These are phyloP conservation scores for Alternaria ventricosa DNA, from an alignment of 2,329 filamentous ascomycete species.

Conservation along the genomic window DNA sequence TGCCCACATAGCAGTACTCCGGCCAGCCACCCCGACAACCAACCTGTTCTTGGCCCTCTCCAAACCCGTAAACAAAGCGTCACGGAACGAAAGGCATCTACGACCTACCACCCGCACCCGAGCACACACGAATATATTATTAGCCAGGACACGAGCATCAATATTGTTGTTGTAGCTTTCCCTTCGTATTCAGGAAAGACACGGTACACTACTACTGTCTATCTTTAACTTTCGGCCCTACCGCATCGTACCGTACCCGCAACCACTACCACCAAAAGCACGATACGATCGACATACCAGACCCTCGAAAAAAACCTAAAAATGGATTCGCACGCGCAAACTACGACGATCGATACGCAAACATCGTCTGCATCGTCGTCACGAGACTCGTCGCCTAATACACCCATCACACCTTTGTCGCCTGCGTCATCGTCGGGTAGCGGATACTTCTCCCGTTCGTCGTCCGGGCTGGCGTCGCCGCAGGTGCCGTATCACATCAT, in stretches of 20 bases:
- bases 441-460: slow-evolving; percentile 11
- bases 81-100: background rate
- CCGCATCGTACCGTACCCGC: background rate
- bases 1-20: background rate
- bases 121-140: background rate
- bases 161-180: background rate
- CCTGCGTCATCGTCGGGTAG: slow-evolving; percentile 6
- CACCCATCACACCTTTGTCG: slow-evolving; percentile 6
- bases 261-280: background rate
- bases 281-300: background rate
- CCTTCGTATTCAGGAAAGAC: background rate
- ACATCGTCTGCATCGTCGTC: background rate
- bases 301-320: background rate
- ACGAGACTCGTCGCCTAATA: slow-evolving; percentile 2
- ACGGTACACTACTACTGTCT: background rate
- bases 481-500: slow-evolving; percentile 35
- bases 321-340: slow-evolving; percentile 1
- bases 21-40: background rate
- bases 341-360: background rate
- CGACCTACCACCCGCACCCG: background rate
- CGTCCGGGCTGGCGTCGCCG: slow-evolving; percentile 16
- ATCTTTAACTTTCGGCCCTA: background rate
- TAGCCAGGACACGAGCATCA: background rate
- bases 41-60: background rate
- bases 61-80: background rate